These are phyloP conservation scores for Solanum medicagineum DNA, from an alignment of 257 asterid genomes.

Conservation along the genomic window DNA sequence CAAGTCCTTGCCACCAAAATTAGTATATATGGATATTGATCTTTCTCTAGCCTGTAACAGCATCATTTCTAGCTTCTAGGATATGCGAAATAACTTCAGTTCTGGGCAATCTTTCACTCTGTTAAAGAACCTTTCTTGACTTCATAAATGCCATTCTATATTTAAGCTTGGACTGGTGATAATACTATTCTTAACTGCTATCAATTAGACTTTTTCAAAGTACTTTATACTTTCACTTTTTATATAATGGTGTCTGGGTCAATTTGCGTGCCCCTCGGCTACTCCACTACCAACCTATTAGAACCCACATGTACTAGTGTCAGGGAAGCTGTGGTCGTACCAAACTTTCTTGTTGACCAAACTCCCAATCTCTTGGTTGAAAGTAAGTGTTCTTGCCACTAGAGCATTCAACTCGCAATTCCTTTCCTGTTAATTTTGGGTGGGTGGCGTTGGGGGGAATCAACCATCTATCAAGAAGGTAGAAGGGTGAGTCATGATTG, in stretches of 20 bases:
- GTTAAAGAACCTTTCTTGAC: not conserved
- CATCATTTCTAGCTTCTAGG: not conserved
- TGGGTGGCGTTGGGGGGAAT: too few relatives aligned
- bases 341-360: not conserved
- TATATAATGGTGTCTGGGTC: not conserved
- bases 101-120: not conserved
- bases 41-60: not conserved
- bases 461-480: not conserved
- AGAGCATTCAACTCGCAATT: not conserved
- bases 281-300: not conserved
- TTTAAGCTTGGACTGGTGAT: not conserved
- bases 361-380: not conserved
- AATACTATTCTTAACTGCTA: not conserved
- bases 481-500: not conserved
- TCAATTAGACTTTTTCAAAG: not conserved
- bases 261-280: not conserved
- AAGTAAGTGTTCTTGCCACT: not conserved
- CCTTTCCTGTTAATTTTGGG: not conserved
- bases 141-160: not conserved
- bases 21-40: not conserved
- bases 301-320: not conserved
- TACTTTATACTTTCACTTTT: not conserved
- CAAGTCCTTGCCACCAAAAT: not conserved
- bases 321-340: not conserved
- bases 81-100: not conserved